These are phyloP conservation scores for Xylariaceae sp. DNA, from an alignment of 2,329 filamentous ascomycete genomes.

Conservation along the genomic window DNA sequence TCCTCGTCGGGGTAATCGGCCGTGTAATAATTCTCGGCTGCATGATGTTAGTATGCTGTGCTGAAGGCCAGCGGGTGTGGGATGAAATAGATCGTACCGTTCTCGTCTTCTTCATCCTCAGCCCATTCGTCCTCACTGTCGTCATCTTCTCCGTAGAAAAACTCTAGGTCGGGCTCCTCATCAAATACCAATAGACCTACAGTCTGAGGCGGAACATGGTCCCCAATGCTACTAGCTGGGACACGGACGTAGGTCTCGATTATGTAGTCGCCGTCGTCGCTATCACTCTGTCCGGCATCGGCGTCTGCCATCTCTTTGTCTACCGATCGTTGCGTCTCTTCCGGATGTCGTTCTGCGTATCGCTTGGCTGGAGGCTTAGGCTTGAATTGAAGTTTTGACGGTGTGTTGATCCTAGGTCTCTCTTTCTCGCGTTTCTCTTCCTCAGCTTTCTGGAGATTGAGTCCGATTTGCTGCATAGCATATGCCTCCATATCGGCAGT, in stretches of 20 bases:
- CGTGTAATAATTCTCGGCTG: slow-evolving; percentile 73
- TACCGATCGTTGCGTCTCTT: slow-evolving; percentile 28
- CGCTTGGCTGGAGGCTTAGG: slow-evolving; percentile 54
- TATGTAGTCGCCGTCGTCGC: slow-evolving; percentile 57
- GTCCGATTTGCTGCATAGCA: slow-evolving; percentile 55
- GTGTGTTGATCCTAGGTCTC: slow-evolving; percentile 15
- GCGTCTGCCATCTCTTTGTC: slow-evolving; percentile 30
- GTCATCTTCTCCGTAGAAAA: slow-evolving; percentile 58
- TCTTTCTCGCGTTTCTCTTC: slow-evolving; percentile 36
- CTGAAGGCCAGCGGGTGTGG: not conserved
- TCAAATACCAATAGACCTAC: slow-evolving; percentile 56
- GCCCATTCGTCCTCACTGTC: slow-evolving; percentile 57
- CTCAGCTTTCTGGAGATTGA: slow-evolving; percentile 47
- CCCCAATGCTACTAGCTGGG: slow-evolving; percentile 47
- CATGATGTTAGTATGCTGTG: slow-evolving; percentile 8
- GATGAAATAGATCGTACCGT: slow-evolving; percentile 43
- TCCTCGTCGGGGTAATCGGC: slow-evolving; percentile 80
- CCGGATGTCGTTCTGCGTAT: slow-evolving; percentile 54
- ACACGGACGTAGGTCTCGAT: slow-evolving; percentile 63
- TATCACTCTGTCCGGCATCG: slow-evolving; percentile 38
- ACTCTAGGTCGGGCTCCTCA: slow-evolving; percentile 53
- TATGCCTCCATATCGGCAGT: slow-evolving; percentile 40
- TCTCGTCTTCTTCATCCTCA: slow-evolving; percentile 62
- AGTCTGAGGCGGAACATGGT: slow-evolving; percentile 45
- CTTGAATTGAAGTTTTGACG: slow-evolving; percentile 42